These are phyloP conservation scores for Paramarasmius palmivorus DNA, from an alignment of 1,284 basidiomycete genomes.

Conservation along the genomic window DNA sequence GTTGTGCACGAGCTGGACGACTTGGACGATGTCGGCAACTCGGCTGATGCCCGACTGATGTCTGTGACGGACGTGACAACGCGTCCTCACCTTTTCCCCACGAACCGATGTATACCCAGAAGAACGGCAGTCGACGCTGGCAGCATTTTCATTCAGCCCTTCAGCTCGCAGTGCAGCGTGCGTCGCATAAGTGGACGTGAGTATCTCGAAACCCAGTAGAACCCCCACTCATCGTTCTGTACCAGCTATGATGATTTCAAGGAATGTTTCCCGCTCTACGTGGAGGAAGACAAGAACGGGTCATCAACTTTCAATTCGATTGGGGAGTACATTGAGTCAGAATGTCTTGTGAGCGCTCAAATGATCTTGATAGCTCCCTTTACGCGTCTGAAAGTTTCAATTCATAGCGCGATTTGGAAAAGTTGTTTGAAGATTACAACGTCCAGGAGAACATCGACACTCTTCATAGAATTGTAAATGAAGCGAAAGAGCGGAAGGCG, in stretches of 20 bases:
- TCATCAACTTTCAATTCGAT: slow-evolving; percentile 68
- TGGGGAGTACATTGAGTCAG: slow-evolving; percentile 66
- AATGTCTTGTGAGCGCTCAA: slow-evolving; percentile 50
- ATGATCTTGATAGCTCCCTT: slow-evolving; percentile 12
- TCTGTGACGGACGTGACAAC: slow-evolving; percentile 1
- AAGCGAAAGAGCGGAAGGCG: slow-evolving; percentile 65
- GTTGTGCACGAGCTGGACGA: too few relatives aligned
- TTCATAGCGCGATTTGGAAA: slow-evolving; percentile 48
- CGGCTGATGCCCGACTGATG: not conserved
- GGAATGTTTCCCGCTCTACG: slow-evolving; percentile 75
- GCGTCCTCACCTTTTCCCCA: not conserved
- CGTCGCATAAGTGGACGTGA: slow-evolving; percentile 82
- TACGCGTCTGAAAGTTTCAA: slow-evolving; percentile 33
- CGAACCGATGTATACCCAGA: slow-evolving; percentile 38
- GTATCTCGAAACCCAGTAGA: slow-evolving; percentile 28
- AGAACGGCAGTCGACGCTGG: slow-evolving; percentile 67
- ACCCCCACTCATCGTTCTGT: not conserved
- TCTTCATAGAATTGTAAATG: slow-evolving; percentile 65
- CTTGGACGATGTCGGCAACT: not conserved
- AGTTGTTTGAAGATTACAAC: slow-evolving; percentile 61
- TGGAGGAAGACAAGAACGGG: slow-evolving; percentile 70
- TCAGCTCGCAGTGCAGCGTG: slow-evolving; percentile 70
- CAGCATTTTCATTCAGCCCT: slow-evolving; percentile 73
- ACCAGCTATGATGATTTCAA: slow-evolving; percentile 73
- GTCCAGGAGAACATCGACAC: slow-evolving; percentile 68